Base-by-base conservation (phyloP, 495 filamentous ascomycete genomes). In the Pyrenula massariospora region DNA sequence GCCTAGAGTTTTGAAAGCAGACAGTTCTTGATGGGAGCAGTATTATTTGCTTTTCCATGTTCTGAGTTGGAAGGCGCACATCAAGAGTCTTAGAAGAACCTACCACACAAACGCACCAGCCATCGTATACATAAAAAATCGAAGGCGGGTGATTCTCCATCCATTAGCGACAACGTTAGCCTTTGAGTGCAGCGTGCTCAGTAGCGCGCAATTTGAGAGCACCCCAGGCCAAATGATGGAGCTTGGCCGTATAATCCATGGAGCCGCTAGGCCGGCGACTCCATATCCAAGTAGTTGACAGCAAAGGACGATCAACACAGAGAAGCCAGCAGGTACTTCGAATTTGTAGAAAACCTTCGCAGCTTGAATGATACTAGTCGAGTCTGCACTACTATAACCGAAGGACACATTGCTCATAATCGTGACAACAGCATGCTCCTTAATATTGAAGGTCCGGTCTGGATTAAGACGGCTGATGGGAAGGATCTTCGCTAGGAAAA, bases 391-490 rank as follows among this genome's bases (percentile, higher is more conserved):
- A 22, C 65, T 65, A 52, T 70, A 93, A 0, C 88, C 88, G 60
- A 93, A 93, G 20, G 88, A 89, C 25, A 91, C 87, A 68, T 93
- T 91, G 70, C 87, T 91, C 76, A 84, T 88, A 59, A 92, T 88
- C 61, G 91, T 90, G 57, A 93, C 87, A 65, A 89, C 86, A 53
- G 80, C 84, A 67, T 93, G 88, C 66, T 93, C 88, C 63, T 93
- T 92, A 65, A 88, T 82, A 62, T 93, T 91, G 70, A 87, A 86
- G 21, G 76, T 25, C 15, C 64, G 77, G 2, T 83, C 82, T 1
- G 83, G 83, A 59, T 85, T 85, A 22, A 75, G 70, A 12, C 73
- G 68, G 53, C 59, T 64, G 1, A 69, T 58, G 0, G 84, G 83
- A 52, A 80, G 64, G 22, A 68, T 60, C 24, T 72, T 73, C 10